Base-by-base conservation (phyloP, 176 grass and related monocot genomes). In the Saccharum officinarum region DNA sequence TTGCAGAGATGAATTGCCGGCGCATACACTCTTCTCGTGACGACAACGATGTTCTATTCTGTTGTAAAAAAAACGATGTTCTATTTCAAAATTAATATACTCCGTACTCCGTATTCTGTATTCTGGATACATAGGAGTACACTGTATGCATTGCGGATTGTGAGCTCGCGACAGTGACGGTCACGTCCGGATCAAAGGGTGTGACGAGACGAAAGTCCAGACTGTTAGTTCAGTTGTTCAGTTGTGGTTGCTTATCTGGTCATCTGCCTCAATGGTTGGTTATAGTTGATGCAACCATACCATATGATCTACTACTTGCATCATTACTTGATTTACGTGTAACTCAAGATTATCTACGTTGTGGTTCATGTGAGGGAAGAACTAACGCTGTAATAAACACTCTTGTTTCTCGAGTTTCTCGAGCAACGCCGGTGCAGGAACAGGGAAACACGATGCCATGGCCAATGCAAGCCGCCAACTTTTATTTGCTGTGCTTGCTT, bases 251-350 rank as follows among this genome's bases (percentile, higher is more conserved):
- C 34, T 61, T 40, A 4, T 11, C 10, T 16, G 40, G 41, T 17
- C 42, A 69, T 77, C 30, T 13, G 34, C 7, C 73, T 47, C 46
- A 5, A 62, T 34, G 77, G 28, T 85, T 89, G 82, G 87, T 39
- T 82, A 31, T 55, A 78, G 84, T 82, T 65, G 83, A 82, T 86
- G 78, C 83, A 86, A 71, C 83, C 20, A 44, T 26, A 23, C 75
- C 13, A 40, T 25, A 26, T n/a, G 46, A 85, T 76, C 87, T 76
- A 81, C 77, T 17, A 4, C 17, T 4, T 15, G 17, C 20, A 14
- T 10, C 4, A 8, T 28, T 28, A 31, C 25, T 13, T 20, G 38
- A 16, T 20, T 41, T 38, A 69, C 67, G 4, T 38, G 67, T 4
- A n/a, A 39, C 67, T 70, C 18, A 41, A 70, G 67, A 70, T 70